phyloP scores from a whole-genome alignment of 345 rosid species.

The Zanthoxylum bungeanum region DNA sequence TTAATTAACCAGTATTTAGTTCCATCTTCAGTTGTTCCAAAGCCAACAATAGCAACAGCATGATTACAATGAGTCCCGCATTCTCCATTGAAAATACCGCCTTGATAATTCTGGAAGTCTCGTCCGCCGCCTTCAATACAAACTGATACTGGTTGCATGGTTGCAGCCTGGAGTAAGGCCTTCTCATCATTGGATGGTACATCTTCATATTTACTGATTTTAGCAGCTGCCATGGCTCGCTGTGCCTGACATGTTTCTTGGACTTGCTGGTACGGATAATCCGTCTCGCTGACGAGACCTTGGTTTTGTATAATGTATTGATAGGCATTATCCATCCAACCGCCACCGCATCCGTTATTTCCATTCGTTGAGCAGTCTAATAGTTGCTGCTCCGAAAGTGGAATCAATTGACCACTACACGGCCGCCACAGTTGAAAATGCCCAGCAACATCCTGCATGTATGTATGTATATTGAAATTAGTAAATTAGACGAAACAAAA shows the following conservation, averaged over 20 bases:
- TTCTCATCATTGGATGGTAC: conserved; percentile 41
- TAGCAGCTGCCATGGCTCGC: not conserved
- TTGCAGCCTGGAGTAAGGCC: conserved; percentile 16
- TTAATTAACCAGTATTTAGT: conserved; percentile 46
- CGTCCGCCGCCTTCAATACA: conserved; percentile 11
- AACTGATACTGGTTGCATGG: conserved; percentile 53
- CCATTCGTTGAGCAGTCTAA: not conserved
- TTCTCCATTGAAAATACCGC: conserved; percentile 35
- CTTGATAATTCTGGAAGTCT: conserved; percentile 19
- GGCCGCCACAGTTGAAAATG: not conserved
- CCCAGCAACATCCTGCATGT: not conserved
- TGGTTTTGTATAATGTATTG: not conserved
- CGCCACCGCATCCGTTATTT: not conserved
- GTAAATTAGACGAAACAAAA: no score
- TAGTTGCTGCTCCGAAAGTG: not conserved
- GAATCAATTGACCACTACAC: not conserved
- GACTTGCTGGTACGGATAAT: not conserved
- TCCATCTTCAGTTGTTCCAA: conserved; percentile 34
- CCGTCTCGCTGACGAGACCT: not conserved
- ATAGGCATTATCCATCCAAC: not conserved
- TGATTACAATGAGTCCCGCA: conserved; percentile 35
- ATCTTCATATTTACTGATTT: conserved; percentile 7
- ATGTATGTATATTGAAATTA: no score
- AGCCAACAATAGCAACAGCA: conserved; percentile 44
- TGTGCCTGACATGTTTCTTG: not conserved